Percentiles rank a stretch among this genome's conserved stretches.
phyloP scores from a whole-genome alignment of 148 eudicot species.

The Silene uniflora region DNA sequence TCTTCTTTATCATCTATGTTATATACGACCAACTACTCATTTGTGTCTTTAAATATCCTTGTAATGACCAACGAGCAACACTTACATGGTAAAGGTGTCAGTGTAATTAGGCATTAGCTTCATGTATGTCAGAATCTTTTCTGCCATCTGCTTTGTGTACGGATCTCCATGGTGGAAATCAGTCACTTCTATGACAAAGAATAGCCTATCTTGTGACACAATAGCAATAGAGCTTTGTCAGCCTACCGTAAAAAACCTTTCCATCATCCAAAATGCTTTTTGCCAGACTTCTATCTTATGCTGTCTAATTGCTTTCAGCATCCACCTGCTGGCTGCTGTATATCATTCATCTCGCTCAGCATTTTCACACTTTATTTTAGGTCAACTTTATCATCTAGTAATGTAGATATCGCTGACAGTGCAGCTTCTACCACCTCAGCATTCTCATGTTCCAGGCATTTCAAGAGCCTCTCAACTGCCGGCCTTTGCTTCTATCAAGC shows the following conservation, averaged over 20 bases:
- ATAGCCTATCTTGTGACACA: constrained; percentile 51
- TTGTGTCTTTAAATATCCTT: too few relatives aligned
- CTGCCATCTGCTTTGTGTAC: constrained; percentile 66
- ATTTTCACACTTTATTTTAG: constrained; percentile 47
- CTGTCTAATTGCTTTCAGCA: constrained; percentile 52
- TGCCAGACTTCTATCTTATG: constrained; percentile 65
- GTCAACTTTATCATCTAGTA: constrained; percentile 75
- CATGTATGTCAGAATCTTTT: constrained; percentile 63
- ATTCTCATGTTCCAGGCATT: constrained; percentile 71
- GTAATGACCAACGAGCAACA: neutral
- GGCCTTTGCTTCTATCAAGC: constrained; percentile 79
- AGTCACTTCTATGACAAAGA: constrained; percentile 48
- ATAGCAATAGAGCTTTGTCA: constrained; percentile 39
- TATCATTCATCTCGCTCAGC: constrained; percentile 43
- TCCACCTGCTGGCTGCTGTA: too few relatives aligned
- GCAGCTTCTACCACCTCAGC: constrained; percentile 81
- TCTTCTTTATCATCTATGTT: too few relatives aligned
- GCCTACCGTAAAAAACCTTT: constrained; percentile 54
- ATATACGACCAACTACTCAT: too few relatives aligned
- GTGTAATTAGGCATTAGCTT: constrained; percentile 52
- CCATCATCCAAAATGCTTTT: constrained; percentile 76
- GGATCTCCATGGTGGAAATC: constrained; percentile 77
- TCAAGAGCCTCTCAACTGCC: constrained; percentile 61
- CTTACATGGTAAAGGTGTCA: constrained; percentile 40
- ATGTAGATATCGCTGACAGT: constrained; percentile 71